Base-by-base conservation (phyloP, 345 rosid genomes). In the Punica granatum region DNA sequence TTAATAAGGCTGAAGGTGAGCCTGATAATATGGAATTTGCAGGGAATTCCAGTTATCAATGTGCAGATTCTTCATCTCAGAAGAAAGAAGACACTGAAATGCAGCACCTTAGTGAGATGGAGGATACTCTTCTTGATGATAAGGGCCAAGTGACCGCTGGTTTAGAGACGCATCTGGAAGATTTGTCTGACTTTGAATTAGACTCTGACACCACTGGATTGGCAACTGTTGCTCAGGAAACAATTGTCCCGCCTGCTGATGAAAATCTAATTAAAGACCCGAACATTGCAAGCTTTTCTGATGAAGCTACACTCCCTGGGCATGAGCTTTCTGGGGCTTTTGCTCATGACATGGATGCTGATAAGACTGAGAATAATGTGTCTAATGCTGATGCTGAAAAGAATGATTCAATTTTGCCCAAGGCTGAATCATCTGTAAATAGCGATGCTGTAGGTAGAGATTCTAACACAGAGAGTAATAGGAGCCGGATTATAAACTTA, bases 401-500 rank as follows among this genome's bases (percentile, higher is more conserved):
- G 73, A 72, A 53, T 36, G 77, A 73, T 75, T 71, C 75, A 25
- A 71, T 63, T 67, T 75, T 79, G 60, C 77, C 83, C 12, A 73
- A 65, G 74, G 74, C 60, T 26, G 89, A 80, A 56, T 60, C 74
- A 23, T 76, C 76, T 58, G 37, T 75, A 61, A 78, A 59, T 77
- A 76, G 70, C 63, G 79, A 81, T 67, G 79, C 75, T 75, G 65
- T 67, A 67, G 67, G 74, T 66, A 79, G 56, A 71, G 90, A 79
- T 75, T 74, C 71, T 32, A 75, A 69, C 51, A 43, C 60, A 31
- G 93, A 77, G 54, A 83, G 84, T 69, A 81, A 74, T 67, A 86
- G 74, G 69, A 84, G 86, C 59, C 82, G 94, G 65, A 75, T 82
- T 60, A 81, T 90, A 65, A 82, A 85, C 80, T 74, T 86, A 71